Conservation (phyloP, 305 asterid genomes). For the Solanum aculeatissimum region DNA sequence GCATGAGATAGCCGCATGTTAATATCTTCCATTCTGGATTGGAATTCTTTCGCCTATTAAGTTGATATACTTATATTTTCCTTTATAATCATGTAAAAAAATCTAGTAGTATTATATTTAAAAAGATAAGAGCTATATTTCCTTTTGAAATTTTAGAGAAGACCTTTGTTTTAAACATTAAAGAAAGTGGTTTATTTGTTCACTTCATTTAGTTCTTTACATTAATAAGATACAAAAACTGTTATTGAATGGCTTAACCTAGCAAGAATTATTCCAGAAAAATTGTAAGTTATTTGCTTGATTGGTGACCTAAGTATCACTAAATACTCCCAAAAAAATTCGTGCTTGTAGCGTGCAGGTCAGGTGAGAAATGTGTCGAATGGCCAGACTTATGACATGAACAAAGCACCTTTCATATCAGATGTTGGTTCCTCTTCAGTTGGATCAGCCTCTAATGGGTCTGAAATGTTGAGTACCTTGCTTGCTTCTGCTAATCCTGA, state of each 20-base stretch:
- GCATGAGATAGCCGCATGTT: background rate
- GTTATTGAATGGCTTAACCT: background rate
- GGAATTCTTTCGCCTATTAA: background rate
- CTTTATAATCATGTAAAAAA: background rate
- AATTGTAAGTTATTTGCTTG: background rate
- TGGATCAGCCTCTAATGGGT: constrained; percentile 35
- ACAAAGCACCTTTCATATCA: constrained; percentile 8
- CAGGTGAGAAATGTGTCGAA: constrained; percentile 11
- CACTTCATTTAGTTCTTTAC: background rate
- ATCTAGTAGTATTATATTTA: background rate
- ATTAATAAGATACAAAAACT: background rate
- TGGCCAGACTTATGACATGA: constrained; percentile 19
- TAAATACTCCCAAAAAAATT: background rate
- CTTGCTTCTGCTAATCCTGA: constrained; percentile 67
- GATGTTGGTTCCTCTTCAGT: constrained; percentile 13
- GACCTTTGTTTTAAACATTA: background rate
- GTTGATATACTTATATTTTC: background rate
- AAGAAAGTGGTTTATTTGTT: background rate
- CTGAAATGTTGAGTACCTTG: constrained; percentile 57
- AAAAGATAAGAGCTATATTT: background rate
- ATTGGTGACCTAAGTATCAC: background rate
- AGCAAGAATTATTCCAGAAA: background rate
- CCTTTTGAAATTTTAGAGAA: background rate
- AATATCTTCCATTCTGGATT: background rate
- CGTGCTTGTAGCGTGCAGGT: constrained; percentile 20